Conservation (phyloP, 1,139 yeast genomes). For the Debaryomyces subglobosus region DNA sequence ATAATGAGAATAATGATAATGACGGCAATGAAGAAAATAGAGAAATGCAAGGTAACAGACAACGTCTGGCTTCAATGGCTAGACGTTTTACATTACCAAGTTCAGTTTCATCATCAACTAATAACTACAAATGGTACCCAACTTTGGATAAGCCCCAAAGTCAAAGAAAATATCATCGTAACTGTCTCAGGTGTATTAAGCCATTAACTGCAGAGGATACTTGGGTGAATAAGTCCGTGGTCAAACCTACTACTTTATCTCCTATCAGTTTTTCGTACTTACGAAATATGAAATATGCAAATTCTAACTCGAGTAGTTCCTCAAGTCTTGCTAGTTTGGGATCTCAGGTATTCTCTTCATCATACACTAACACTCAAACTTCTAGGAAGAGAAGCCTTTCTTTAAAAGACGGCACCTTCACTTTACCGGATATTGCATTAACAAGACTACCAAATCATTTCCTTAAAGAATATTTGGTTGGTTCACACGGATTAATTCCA, state of each 20-base stretch:
- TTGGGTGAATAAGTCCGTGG: slow-evolving; percentile 55
- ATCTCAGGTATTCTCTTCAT: slow-evolving; percentile 11
- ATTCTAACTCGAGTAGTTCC: slow-evolving; percentile 16
- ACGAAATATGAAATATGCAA: slow-evolving; percentile 29
- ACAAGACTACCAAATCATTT: slow-evolving; percentile 40
- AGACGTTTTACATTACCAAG: slow-evolving; percentile 12
- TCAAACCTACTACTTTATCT: slow-evolving; percentile 45
- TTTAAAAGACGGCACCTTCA: slow-evolving; percentile 20
- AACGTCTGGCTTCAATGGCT: slow-evolving; percentile 9
- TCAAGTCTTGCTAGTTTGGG: slow-evolving; percentile 23
- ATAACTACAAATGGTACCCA: slow-evolving; percentile 53
- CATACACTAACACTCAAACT: background rate
- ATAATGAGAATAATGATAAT: slow-evolving; percentile 20
- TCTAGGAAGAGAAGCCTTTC: slow-evolving; percentile 19
- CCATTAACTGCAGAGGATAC: slow-evolving; percentile 55
- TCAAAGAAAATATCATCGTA: slow-evolving; percentile 50
- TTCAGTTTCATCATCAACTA: slow-evolving; percentile 9
- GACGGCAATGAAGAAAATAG: slow-evolving; percentile 20
- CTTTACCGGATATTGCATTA: slow-evolving; percentile 33
- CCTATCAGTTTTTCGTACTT: slow-evolving; percentile 32
- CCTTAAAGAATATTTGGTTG: slow-evolving; percentile 45
- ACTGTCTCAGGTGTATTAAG: slow-evolving; percentile 60
- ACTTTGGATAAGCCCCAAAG: slow-evolving; percentile 36
- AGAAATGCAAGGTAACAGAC: background rate
- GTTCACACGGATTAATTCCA: slow-evolving; percentile 47